Percentiles rank a stretch among this genome's conserved stretches.
phyloP scores from a whole-genome alignment of 2,329 filamentous ascomycete genomes.

The Fusarium oligoseptatum region DNA sequence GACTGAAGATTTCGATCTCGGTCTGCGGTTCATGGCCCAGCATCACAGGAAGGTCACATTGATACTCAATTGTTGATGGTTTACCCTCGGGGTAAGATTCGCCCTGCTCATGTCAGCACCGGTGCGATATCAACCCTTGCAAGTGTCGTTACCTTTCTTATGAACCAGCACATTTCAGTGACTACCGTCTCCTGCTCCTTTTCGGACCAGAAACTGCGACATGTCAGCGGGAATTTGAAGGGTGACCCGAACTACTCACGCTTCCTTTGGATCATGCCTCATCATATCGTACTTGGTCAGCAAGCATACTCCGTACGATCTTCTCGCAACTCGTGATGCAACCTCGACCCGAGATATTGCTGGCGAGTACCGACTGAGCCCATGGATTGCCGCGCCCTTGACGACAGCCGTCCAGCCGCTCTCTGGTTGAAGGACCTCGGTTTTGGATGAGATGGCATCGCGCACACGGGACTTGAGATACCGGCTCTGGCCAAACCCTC shows the following conservation, averaged over 20 bases:
- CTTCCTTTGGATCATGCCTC: slow-evolving; percentile 54
- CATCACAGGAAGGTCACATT: slow-evolving; percentile 55
- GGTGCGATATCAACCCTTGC: background rate
- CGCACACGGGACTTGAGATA: slow-evolving; percentile 59
- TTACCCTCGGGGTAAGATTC: slow-evolving; percentile 55
- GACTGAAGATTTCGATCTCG: slow-evolving; percentile 55
- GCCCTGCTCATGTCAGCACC: slow-evolving; percentile 45
- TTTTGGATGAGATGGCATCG: slow-evolving; percentile 50
- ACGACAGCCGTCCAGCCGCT: slow-evolving; percentile 65
- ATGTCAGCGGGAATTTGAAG: slow-evolving; percentile 24
- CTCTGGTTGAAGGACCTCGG: slow-evolving; percentile 62
- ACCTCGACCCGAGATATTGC: slow-evolving; percentile 47
- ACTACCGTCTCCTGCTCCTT: slow-evolving; percentile 55
- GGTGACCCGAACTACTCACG: slow-evolving; percentile 43
- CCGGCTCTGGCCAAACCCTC: slow-evolving; percentile 61
- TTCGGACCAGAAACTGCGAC: slow-evolving; percentile 53
- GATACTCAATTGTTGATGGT: slow-evolving; percentile 54
- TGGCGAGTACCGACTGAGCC: slow-evolving; percentile 50
- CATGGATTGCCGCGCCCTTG: slow-evolving; percentile 63
- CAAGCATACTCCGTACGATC: slow-evolving; percentile 55
- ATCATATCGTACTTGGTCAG: slow-evolving; percentile 53
- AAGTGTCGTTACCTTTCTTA: slow-evolving; percentile 50
- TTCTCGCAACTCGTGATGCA: slow-evolving; percentile 53
- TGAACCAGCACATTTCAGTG: slow-evolving; percentile 57
- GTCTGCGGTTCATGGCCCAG: slow-evolving; percentile 53